These are phyloP conservation scores for Solanum paucissectum DNA, from an alignment of 257 asterid species.

Conservation along the genomic window DNA sequence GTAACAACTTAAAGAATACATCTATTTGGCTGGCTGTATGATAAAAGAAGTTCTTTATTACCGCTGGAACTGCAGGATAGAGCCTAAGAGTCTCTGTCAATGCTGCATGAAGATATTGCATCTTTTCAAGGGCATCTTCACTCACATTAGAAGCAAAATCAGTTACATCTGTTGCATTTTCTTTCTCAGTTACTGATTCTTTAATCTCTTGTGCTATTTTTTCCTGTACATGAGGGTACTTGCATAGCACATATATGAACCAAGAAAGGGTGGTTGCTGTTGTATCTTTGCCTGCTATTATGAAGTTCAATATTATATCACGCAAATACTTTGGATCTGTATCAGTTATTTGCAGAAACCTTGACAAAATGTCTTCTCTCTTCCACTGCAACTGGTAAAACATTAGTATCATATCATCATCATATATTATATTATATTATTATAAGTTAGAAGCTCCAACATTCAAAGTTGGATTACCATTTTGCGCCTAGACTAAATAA, in stretches of 20 bases:
- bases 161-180: background rate
- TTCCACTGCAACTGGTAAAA: constrained; percentile 6
- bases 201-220: constrained; percentile 33
- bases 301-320: constrained; percentile 40
- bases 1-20: background rate
- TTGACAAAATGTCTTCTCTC: constrained; percentile 44
- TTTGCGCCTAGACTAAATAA: too few species aligned
- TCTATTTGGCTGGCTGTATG: background rate
- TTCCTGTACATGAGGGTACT: constrained; percentile 38
- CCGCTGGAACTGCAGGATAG: constrained; percentile 50
- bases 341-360: constrained; percentile 30
- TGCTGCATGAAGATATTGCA: constrained; percentile 12
- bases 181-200: constrained; percentile 8
- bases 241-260: constrained; percentile 50
- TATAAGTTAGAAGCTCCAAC: too few species aligned
- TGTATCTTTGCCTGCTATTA: constrained; percentile 52
- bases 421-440: too few species aligned
- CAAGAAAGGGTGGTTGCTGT: constrained; percentile 47
- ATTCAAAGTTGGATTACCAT: too few species aligned
- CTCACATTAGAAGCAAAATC: constrained; percentile 20
- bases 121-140: constrained; percentile 36
- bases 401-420: too few species aligned
- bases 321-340: constrained; percentile 34
- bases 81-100: constrained; percentile 51
- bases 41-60: constrained; percentile 4